These are phyloP conservation scores for Acanthamoeba lenticulata DNA, from an alignment of 208 protist species.

Conservation along the genomic window DNA sequence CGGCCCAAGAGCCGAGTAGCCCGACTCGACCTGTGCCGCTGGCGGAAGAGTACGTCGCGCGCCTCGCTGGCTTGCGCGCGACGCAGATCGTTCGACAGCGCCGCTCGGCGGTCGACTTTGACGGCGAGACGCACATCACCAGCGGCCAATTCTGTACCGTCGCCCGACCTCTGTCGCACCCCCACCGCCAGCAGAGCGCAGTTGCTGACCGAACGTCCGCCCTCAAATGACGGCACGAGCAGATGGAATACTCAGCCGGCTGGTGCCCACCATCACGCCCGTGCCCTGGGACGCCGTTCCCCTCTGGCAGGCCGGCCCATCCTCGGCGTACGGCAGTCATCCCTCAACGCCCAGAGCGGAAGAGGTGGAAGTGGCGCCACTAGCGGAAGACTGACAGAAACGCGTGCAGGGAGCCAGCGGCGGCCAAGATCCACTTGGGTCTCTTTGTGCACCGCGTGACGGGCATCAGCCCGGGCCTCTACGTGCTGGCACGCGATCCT, in stretches of 20 bases:
- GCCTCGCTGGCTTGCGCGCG: background rate
- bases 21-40: background rate
- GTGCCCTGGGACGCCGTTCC: conserved; percentile 50
- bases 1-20: background rate
- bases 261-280: background rate
- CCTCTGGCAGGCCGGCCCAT: background rate
- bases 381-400: too few relatives aligned
- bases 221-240: background rate
- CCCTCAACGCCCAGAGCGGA: too few relatives aligned
- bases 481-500: background rate
- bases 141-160: conserved; percentile 44
- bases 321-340: background rate
- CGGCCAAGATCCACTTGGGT: conserved; percentile 35
- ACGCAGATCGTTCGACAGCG: conserved; percentile 8
- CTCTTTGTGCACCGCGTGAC: conserved; percentile 44
- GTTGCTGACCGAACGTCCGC: too few relatives aligned
- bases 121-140: background rate
- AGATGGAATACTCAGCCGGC: conserved; percentile 35
- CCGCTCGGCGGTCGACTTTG: conserved; percentile 37
- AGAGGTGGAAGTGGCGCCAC: too few relatives aligned
- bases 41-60: background rate
- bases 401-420: background rate
- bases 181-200: too few relatives aligned
- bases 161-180: too few relatives aligned
- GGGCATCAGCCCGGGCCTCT: background rate